Evolutionary conservation across 2,329 filamentous ascomycete species (phyloP), one percentile per base, ranked within the genome.

Genomic region (Trichoderma aggressivum): DNA sequence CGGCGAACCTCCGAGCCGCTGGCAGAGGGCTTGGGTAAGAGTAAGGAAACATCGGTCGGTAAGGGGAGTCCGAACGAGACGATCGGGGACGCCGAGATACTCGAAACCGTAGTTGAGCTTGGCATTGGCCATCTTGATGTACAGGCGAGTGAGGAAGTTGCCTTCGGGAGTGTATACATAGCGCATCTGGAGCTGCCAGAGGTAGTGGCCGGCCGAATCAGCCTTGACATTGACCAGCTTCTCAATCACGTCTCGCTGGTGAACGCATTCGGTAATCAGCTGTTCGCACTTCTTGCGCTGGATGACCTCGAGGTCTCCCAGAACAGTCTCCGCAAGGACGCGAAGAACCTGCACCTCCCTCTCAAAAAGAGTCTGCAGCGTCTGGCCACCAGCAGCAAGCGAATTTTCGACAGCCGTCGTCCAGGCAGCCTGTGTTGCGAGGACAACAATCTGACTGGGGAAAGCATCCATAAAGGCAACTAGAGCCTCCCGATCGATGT

Each of bases 1-100:
- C 0, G 96, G 96, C 62, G 97, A 99, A 68, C 97, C 96, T 83
- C 96, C 96, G 50, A 99, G 89, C 76, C 94, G 90, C 81, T 99
- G 96, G 79, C 94, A 97, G 61, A 99, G 87, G 12, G 94, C 96
- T 83, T 99, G 96, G 3, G 95, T 98, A 70, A 99, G 90, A 7
- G 97, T 99, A 73, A 98, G 89, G 88, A 99, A 99, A 83, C 96
- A 99, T 74, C 97, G 92, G 81, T 99, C 97, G 0, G 96, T 99
- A 73, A 99, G 89, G 67, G 97, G 97, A 18, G 96, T 99, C 75
- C 96, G 90, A 72, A 99, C 97, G 73, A 99, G 92, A 71, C 97
- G 92, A 78, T 99, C 96, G 5, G 96, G 92, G 65, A 99, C 95
- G 79, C 96, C 96, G 28, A 99, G 88, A 78, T 99, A 99, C 81